Evolutionary conservation across 1,284 basidiomycete species (phyloP).

Genomic region (Cutaneotrichosporon sp.): DNA sequence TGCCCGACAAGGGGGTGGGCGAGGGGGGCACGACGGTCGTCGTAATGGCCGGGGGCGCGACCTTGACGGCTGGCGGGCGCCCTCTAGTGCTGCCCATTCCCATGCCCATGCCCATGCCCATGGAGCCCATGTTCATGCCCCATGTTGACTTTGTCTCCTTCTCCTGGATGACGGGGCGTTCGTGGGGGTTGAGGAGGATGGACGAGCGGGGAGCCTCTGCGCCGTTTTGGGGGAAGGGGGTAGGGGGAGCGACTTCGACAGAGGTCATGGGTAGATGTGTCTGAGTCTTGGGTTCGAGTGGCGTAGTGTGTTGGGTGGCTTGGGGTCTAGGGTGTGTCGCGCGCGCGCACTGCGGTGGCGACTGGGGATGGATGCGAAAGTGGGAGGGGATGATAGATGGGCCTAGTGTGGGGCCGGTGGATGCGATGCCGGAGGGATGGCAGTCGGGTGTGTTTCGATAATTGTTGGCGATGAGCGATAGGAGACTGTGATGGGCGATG

Average conservation of each 20-base stretch:
- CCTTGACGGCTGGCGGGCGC: background rate
- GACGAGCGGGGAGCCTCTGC: slow-evolving; percentile 11
- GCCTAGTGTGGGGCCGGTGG: background rate
- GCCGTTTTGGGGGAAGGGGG: background rate
- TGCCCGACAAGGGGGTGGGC: background rate
- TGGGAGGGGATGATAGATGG: slow-evolving; percentile 1
- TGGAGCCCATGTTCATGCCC: background rate
- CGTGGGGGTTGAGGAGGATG: slow-evolving; percentile 21
- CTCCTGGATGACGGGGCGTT: slow-evolving; percentile 6
- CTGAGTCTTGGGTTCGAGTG: too few species aligned
- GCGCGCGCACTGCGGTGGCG: background rate
- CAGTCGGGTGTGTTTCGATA: background rate
- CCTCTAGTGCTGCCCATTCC: background rate
- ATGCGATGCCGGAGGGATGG: background rate
- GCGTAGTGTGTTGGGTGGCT: too few species aligned
- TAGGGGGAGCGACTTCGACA: slow-evolving; percentile 1
- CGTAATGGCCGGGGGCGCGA: background rate
- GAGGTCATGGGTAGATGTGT: slow-evolving; percentile 14
- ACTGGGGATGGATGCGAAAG: background rate
- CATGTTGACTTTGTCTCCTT: slow-evolving; percentile 1
- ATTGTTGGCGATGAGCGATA: background rate
- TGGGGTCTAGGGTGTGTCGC: background rate
- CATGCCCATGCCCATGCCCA: background rate
- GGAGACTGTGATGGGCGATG: too few species aligned
- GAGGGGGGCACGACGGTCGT: background rate